Conservation (phyloP, 257 asterid species). For the Sherardia arvensis region DNA sequence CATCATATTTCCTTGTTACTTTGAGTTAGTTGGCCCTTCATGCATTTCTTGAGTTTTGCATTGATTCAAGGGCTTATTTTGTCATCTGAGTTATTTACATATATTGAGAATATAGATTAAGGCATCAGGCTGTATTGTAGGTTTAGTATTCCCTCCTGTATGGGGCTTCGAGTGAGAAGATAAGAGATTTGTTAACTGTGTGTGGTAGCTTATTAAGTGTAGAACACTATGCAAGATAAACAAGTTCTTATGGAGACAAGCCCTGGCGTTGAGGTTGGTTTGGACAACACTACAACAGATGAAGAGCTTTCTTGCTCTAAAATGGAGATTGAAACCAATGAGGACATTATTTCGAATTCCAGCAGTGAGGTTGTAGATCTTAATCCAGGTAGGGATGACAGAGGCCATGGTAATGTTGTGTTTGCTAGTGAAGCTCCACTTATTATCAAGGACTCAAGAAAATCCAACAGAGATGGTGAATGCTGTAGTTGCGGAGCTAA, state of each 20-base stretch:
- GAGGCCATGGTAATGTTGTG: slow-evolving; percentile 51
- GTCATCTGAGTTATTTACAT: not conserved
- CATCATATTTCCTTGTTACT: not conserved
- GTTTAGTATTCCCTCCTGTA: not conserved
- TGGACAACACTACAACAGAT: slow-evolving; percentile 4
- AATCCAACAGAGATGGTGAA: slow-evolving; percentile 29
- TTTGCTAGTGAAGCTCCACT: slow-evolving; percentile 69
- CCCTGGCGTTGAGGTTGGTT: slow-evolving; percentile 12
- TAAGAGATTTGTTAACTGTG: not conserved
- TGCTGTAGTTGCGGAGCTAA: slow-evolving; percentile 67
- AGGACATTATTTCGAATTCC: slow-evolving; percentile 18
- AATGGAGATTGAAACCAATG: slow-evolving; percentile 54
- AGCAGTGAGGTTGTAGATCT: slow-evolving; percentile 25
- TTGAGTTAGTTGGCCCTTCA: not conserved
- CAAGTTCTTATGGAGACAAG: slow-evolving; percentile 11
- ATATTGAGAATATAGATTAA: not conserved
- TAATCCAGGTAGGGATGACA: slow-evolving; percentile 37
- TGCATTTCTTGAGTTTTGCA: not conserved
- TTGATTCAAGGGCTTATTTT: not conserved
- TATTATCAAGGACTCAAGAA: slow-evolving; percentile 38
- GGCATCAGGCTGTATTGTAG: not conserved
- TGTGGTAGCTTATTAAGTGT: slow-evolving; percentile 3
- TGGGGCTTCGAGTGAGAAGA: slow-evolving; percentile 4
- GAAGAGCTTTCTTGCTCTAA: slow-evolving; percentile 35
- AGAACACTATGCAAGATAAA: slow-evolving; percentile 22